Evolutionary conservation across 2,329 filamentous ascomycete species (phyloP), one percentile per base, ranked within the genome.

Genomic region (Xylariomycetidae sp.): DNA sequence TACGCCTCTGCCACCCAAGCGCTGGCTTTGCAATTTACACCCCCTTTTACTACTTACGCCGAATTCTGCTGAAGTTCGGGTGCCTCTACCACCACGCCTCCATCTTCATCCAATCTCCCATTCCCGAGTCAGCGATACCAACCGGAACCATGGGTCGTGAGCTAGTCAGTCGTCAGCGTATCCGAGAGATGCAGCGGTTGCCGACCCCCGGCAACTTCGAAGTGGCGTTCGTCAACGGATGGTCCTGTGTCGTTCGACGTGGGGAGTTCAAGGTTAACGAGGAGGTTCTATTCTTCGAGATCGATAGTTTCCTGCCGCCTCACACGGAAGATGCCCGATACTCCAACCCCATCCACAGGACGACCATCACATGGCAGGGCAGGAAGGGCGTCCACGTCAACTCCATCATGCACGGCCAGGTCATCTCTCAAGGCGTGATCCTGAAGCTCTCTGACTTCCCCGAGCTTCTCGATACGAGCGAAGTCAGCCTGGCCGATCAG

Each of bases 301-400:
- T 47, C 3, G 54, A 55, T 26, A 31, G 46, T 1, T 57, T 52
- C 32, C 37, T 57, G 2, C 54, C 52, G 32, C 4, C 13, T 4
- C 35, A 0, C 3, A 23, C 17, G 19, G n/a, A 6, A 12, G 12
- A 13, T 25, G n/a, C n/a, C n/a, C n/a, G n/a, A n/a, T n/a, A n/a
- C n/a, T n/a, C n/a, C n/a, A n/a, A n/a, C n/a, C n/a, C n/a, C n/a
- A n/a, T n/a, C n/a, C n/a, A n/a, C n/a, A n/a, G n/a, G n/a, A n/a
- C n/a, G n/a, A n/a, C 37, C 3, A 39, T 22, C 8, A 39, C 14
- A 10, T 37, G 42, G 14, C n/a, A 48, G 10, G 44, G 45, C 13
- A 9, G 9, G 14, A 16, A 18, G 8, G 26, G 26, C 5, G 6
- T 17, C 16, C 26, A 29, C 1, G 44, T 53, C 13, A 36, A 38